Conservation (phyloP, 305 asterid genomes). For the Fraxinus latifolia region DNA sequence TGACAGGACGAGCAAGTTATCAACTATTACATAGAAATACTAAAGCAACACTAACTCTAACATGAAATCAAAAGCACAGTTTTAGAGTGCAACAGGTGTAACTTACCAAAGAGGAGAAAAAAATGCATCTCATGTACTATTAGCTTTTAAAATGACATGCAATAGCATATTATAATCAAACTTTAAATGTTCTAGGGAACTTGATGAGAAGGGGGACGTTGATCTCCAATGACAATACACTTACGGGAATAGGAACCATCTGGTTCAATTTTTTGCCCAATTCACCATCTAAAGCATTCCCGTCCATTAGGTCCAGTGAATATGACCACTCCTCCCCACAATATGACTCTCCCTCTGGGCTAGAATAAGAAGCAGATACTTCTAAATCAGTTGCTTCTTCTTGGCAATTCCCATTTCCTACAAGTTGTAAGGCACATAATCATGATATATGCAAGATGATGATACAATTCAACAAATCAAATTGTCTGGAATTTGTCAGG, state of each 20-base stretch:
- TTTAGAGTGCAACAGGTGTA: neutral
- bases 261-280: conserved; percentile 85
- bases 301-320: conserved; percentile 63
- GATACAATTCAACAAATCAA: conserved; percentile 2
- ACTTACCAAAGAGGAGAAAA: neutral
- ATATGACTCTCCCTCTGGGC: conserved; percentile 59
- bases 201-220: neutral
- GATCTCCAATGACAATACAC: conserved; percentile 23
- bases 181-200: neutral
- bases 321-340: conserved; percentile 57
- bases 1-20: neutral
- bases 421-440: conserved; percentile 26
- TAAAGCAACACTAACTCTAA: neutral
- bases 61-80: neutral
- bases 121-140: neutral
- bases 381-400: conserved; percentile 53
- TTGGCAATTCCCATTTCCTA: conserved; percentile 45
- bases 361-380: conserved; percentile 57
- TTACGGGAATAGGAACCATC: conserved; percentile 89
- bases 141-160: neutral
- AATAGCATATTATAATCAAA: neutral
- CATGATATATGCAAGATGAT: conserved; percentile 14
- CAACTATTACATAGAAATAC: neutral
- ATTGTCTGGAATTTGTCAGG: conserved; percentile 23
- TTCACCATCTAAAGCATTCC: conserved; percentile 70